These are phyloP conservation scores for Wickerhamiella dianesei DNA, from an alignment of 805 yeast species.

Conservation along the genomic window DNA sequence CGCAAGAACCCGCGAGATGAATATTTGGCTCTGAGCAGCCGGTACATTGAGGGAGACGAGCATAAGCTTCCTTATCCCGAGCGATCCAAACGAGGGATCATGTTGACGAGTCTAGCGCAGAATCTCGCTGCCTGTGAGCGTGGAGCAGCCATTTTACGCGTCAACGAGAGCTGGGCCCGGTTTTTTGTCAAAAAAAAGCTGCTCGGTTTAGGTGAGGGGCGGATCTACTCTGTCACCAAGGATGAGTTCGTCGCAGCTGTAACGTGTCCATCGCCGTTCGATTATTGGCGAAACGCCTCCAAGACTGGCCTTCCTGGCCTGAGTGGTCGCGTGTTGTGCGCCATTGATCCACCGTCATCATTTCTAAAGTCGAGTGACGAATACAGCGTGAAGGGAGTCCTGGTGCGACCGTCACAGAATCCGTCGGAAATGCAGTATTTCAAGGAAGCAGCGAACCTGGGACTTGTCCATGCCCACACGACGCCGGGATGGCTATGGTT, in stretches of 20 bases:
- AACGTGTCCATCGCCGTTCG: constrained; percentile 12
- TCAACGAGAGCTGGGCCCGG: constrained; percentile 3
- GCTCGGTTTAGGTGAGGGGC: constrained; percentile 3
- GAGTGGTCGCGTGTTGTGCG: background rate
- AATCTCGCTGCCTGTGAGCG: constrained; percentile 1
- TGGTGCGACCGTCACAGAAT: background rate
- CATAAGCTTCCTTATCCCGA: constrained; percentile 17
- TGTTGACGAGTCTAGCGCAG: constrained; percentile 10
- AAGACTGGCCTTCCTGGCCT: background rate
- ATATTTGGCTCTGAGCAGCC: constrained; percentile 7
- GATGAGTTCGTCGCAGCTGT: constrained; percentile 10
- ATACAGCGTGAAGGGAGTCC: background rate
- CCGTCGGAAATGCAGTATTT: background rate
- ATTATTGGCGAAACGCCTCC: constrained; percentile 6
- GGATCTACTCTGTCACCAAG: constrained; percentile 7
- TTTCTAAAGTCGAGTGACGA: background rate
- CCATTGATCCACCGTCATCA: background rate
- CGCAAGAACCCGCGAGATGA: background rate
- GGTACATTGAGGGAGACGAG: constrained; percentile 14
- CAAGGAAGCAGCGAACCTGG: background rate
- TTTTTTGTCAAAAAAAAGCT: constrained; percentile 9
- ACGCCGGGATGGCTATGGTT: background rate
- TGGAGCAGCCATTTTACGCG: constrained; percentile 5
- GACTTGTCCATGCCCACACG: background rate
- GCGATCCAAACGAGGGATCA: constrained; percentile 12